Percentiles rank a stretch among this genome's conserved stretches.
These are phyloP conservation scores for Coffea humblotiana DNA, from an alignment of 305 asterid species.

Conservation along the genomic window DNA sequence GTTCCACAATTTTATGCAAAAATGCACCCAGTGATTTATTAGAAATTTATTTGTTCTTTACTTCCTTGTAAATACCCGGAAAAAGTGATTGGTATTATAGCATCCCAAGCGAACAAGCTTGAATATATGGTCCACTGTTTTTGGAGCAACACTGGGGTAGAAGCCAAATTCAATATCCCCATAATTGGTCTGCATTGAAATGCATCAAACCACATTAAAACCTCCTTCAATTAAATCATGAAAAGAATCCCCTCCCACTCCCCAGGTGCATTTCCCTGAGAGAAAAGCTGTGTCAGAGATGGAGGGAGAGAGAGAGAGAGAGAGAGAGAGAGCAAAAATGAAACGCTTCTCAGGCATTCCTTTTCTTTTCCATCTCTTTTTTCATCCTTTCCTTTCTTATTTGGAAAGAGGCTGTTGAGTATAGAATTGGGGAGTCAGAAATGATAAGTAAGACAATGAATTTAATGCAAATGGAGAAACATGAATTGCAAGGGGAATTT, in stretches of 20 bases:
- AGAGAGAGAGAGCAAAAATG: not conserved
- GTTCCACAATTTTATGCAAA: constrained; percentile 7
- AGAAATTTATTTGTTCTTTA: not conserved
- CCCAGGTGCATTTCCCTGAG: not conserved
- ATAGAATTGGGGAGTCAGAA: too few species aligned
- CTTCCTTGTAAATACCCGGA: constrained; percentile 59
- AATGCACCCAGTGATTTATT: constrained; percentile 2
- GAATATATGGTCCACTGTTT: constrained; percentile 88
- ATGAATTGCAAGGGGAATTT: not conserved
- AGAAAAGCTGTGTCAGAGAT: not conserved
- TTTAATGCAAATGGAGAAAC: not conserved
- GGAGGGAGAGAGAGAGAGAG: too few species aligned
- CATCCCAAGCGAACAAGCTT: constrained; percentile 88
- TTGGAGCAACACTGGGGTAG: constrained; percentile 46
- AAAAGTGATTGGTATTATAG: constrained; percentile 91
- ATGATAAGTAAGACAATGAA: not conserved
- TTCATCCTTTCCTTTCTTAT: not conserved
- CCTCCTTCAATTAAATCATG: not conserved
- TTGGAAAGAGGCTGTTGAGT: not conserved
- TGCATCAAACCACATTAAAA: constrained; percentile 10
- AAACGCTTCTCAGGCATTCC: not conserved
- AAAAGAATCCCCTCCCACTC: not conserved
- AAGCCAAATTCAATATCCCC: constrained; percentile 48
- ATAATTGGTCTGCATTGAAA: constrained; percentile 32
- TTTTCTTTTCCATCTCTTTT: not conserved